phyloP scores from a whole-genome alignment of 306 rosid species.

The Castanea crenata region DNA sequence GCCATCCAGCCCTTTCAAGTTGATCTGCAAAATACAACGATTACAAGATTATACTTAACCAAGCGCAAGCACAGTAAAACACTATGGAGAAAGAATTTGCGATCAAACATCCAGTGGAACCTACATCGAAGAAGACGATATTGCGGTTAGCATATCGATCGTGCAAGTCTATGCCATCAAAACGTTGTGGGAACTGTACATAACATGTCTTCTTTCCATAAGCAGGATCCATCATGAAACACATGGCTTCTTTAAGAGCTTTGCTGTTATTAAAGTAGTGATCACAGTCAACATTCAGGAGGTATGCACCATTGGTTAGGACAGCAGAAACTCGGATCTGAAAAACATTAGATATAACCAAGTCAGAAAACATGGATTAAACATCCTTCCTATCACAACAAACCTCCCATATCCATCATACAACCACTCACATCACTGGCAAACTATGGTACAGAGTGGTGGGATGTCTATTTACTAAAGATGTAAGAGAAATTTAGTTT shows the following conservation, averaged over 20 bases:
- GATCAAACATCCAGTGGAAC: slow-evolving; percentile 24
- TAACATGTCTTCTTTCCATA: slow-evolving; percentile 92
- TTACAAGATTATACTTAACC: slow-evolving; percentile 5
- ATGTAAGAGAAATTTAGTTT: neutral
- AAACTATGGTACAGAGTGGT: neutral
- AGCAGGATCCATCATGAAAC: slow-evolving; percentile 99
- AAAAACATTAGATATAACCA: slow-evolving; percentile 24
- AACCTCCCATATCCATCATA: neutral
- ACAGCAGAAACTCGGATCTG: slow-evolving; percentile 99
- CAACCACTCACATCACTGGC: neutral
- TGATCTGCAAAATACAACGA: slow-evolving; percentile 53
- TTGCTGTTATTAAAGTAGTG: slow-evolving; percentile 98
- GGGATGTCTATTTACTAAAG: neutral
- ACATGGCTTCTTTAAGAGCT: slow-evolving; percentile 99
- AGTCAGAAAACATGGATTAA: slow-evolving; percentile 26
- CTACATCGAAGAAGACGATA: slow-evolving; percentile 93
- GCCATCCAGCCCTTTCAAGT: slow-evolving; percentile 97
- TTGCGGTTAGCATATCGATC: slow-evolving; percentile 99
- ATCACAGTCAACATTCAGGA: slow-evolving; percentile 96
- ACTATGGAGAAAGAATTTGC: neutral
- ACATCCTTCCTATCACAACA: neutral
- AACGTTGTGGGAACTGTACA: slow-evolving; percentile 98
- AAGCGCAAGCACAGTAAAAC: slow-evolving; percentile 9
- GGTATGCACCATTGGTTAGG: slow-evolving; percentile 94
- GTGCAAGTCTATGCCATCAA: slow-evolving; percentile 93